Percentiles rank a stretch among this genome's conserved stretches.
Evolutionary conservation across 2,329 filamentous ascomycete genomes (phyloP).

Genomic region (Orbilia brochopaga): DNA sequence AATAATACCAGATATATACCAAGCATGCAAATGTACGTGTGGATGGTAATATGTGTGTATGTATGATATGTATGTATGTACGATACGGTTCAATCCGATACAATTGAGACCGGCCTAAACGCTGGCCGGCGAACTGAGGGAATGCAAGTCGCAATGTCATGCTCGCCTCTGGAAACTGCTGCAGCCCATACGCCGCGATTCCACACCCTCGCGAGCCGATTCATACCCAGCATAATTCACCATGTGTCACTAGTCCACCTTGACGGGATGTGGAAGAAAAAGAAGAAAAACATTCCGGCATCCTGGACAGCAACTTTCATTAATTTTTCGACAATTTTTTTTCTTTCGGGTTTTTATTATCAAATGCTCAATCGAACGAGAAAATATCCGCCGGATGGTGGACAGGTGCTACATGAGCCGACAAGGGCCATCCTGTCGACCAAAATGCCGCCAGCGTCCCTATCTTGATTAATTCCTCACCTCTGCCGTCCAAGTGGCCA

Average conservation of each 20-base stretch:
- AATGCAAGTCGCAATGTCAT: neutral
- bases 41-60: too few relatives aligned
- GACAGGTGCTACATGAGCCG: neutral
- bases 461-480: neutral
- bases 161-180: neutral
- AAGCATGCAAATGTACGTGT: too few relatives aligned
- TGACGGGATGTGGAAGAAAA: neutral
- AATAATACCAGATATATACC: too few relatives aligned
- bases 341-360: conserved; percentile 2
- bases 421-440: neutral
- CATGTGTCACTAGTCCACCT: neutral
- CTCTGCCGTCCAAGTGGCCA: too few relatives aligned
- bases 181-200: neutral
- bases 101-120: neutral
- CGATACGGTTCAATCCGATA: neutral
- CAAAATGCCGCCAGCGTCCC: neutral
- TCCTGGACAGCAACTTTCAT: neutral
- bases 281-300: neutral
- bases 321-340: neutral
- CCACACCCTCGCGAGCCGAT: neutral
- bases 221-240: neutral
- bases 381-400: conserved; percentile 1
- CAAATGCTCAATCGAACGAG: neutral
- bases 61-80: neutral
- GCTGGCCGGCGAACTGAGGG: neutral